Conservation (phyloP, 306 rosid genomes). For the Cucumis cinereus region DNA sequence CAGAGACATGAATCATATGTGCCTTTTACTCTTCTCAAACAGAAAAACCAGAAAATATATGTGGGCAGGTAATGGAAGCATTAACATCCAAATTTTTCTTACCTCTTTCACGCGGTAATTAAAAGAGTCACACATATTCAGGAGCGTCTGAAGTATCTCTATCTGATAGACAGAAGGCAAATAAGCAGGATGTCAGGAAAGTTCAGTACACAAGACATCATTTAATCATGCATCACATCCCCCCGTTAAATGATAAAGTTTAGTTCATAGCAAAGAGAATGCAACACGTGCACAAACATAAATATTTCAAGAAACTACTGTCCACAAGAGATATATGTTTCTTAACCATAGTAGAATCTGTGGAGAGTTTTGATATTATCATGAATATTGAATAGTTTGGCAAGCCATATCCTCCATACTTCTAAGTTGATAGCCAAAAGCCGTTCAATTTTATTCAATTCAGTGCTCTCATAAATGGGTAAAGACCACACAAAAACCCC, state of each 20-base stretch:
- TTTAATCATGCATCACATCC: neutral
- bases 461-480: neutral
- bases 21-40: neutral
- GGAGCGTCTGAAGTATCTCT: slow-evolving; percentile 54
- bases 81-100: neutral
- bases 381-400: neutral
- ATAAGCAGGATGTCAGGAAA: slow-evolving; percentile 12
- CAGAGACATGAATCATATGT: neutral
- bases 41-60: neutral
- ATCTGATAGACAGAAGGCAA: slow-evolving; percentile 29
- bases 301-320: neutral
- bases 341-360: neutral
- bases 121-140: slow-evolving; percentile 59
- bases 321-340: neutral
- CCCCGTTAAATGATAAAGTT: neutral
- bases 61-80: neutral
- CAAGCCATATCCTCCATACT: neutral
- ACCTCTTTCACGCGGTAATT: slow-evolving; percentile 52
- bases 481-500: neutral
- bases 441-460: neutral
- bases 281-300: neutral
- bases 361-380: neutral
- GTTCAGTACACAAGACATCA: neutral
- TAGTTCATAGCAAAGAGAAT: neutral
- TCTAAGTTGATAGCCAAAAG: neutral